Percentiles rank a stretch among this genome's conserved stretches.
phyloP scores from a whole-genome alignment of 2,329 filamentous ascomycete genomes.

The Fusarium staphyleae region DNA sequence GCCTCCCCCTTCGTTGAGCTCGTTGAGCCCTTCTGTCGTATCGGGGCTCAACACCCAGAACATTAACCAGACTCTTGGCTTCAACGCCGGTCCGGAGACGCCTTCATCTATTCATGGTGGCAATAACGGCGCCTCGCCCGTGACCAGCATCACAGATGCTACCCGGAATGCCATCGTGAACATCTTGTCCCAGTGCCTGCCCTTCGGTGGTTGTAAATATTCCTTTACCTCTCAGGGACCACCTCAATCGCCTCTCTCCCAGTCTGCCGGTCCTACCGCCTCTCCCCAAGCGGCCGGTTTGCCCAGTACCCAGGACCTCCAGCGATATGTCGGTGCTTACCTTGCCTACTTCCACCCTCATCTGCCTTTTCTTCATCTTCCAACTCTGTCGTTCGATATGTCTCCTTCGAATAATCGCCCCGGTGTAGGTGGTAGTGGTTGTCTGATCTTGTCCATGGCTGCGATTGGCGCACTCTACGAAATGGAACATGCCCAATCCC shows the following conservation, averaged over 20 bases:
- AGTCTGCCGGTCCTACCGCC: conserved; percentile 57
- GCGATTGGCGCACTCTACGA: conserved; percentile 87
- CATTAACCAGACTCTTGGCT: conserved; percentile 71
- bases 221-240: conserved; percentile 64
- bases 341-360: conserved; percentile 94
- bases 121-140: conserved; percentile 63
- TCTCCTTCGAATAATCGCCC: conserved; percentile 69
- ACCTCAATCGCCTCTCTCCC: conserved; percentile 60
- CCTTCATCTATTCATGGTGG: conserved; percentile 75
- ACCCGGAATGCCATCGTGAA: conserved; percentile 68
- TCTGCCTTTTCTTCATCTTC: conserved; percentile 90
- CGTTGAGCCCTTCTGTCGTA: conserved; percentile 75
- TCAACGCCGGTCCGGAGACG: conserved; percentile 72
- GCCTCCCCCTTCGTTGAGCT: conserved; percentile 75
- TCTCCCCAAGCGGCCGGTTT: conserved; percentile 64
- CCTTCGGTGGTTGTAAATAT: conserved; percentile 69
- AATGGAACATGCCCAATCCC: conserved; percentile 78
- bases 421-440: conserved; percentile 79
- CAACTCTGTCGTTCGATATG: conserved; percentile 89
- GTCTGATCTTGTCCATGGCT: conserved; percentile 82
- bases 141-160: conserved; percentile 70
- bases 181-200: conserved; percentile 63
- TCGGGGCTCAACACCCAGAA: conserved; percentile 67
- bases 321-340: conserved; percentile 89
- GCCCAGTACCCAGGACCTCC: conserved; percentile 84